Conservation (phyloP, 2,329 filamentous ascomycete species). For the Penicillium sp. region DNA sequence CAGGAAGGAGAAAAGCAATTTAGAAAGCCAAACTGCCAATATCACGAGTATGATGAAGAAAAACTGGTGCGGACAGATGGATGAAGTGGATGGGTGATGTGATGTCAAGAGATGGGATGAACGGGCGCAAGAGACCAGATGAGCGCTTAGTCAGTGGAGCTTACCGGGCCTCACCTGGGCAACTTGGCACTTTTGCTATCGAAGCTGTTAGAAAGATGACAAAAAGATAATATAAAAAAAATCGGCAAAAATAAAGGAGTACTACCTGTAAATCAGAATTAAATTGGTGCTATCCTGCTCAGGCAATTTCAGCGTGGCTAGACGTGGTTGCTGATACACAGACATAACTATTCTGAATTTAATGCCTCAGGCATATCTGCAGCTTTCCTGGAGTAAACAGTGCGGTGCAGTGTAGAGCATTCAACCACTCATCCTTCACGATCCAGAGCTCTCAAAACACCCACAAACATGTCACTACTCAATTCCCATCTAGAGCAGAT, state of each 20-base stretch:
- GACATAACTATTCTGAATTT: neutral
- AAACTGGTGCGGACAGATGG: conserved; percentile 17
- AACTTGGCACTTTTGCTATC: conserved; percentile 4
- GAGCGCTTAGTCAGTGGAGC: conserved; percentile 39
- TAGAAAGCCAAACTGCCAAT: conserved; percentile 12
- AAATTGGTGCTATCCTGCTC: neutral
- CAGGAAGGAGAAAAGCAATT: conserved; percentile 15
- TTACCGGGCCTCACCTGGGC: conserved; percentile 24
- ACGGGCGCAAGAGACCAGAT: conserved; percentile 34
- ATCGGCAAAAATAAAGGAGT: neutral
- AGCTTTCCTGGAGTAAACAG: conserved; percentile 12
- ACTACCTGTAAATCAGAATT: neutral
- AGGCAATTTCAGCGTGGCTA: neutral
- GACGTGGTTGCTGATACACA: neutral
- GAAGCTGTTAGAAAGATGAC: conserved; percentile 8
- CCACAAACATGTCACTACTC: conserved; percentile 63
- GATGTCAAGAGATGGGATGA: conserved; percentile 41
- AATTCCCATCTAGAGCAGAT: conserved; percentile 75
- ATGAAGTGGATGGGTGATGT: conserved; percentile 36
- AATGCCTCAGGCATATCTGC: conserved; percentile 7
- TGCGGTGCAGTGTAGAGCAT: neutral
- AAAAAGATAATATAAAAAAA: neutral
- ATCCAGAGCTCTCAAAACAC: neutral
- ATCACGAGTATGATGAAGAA: conserved; percentile 20
- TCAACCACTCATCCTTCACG: neutral